These are phyloP conservation scores for Diaporthe vexans DNA, from an alignment of 2,329 filamentous ascomycete species.

Conservation along the genomic window DNA sequence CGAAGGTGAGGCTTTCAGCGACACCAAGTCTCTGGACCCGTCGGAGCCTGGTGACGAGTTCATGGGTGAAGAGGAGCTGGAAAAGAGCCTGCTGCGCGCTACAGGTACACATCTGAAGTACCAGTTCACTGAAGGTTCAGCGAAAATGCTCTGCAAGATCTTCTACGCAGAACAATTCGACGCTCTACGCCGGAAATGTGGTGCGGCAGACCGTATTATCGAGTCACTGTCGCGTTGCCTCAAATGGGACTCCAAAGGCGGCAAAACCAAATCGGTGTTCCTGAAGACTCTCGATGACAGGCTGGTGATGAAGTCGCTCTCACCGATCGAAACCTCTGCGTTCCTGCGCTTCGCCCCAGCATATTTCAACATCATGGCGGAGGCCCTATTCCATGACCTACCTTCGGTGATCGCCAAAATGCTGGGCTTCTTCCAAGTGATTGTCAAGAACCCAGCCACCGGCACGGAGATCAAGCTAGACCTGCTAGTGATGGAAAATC, in stretches of 20 bases:
- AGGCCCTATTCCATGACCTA: conserved; percentile 93
- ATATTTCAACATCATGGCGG: conserved; percentile 97
- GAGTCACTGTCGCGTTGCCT: conserved; percentile 95
- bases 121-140: conserved; percentile 93
- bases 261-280: conserved; percentile 98
- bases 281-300: conserved; percentile 96
- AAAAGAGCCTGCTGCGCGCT: conserved; percentile 85
- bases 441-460: conserved; percentile 94
- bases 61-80: conserved; percentile 79
- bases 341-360: conserved; percentile 96
- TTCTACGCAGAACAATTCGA: conserved; percentile 99
- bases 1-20: conserved; percentile 48
- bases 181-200: conserved; percentile 91
- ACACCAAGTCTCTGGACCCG: conserved; percentile 49
- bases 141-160: conserved; percentile 97
- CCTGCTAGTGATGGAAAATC: conserved; percentile 94
- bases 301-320: conserved; percentile 91
- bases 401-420: conserved; percentile 99
- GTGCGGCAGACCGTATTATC: conserved; percentile 92
- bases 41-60: conserved; percentile 56
- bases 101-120: conserved; percentile 97
- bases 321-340: conserved; percentile 90
- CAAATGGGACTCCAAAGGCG: conserved; percentile 98
- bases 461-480: conserved; percentile 96
- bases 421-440: conserved; percentile 97